Base-by-base conservation (phyloP, 202 grass and related monocot genomes). In the Panicum hallii region DNA sequence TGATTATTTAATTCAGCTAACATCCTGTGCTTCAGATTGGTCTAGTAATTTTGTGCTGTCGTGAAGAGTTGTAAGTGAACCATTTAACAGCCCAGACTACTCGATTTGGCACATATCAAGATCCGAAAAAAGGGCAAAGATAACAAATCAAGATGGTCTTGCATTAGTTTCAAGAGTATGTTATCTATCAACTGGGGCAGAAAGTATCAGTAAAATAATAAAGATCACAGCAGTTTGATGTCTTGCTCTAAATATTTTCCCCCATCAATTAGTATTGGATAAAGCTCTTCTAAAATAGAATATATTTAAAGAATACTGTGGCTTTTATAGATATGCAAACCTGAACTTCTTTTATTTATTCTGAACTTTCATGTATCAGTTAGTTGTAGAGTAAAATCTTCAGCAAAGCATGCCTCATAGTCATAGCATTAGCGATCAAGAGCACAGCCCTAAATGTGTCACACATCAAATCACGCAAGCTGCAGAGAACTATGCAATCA, bases 341-440 rank as follows among this genome's bases (percentile, higher is more conserved):
- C 49, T 41, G n/a, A 67, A 45, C 19, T 57, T 69, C 17, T 50
- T 78, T 52, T 44, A 83, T 53, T 42, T 69, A 11, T 36, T 75
- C 22, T 46, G 41, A 40, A 26, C 2, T 79, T 83, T 53, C 12
- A 15, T 83, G 43, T 61, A 67, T 38, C 62, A 69, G 42, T 79
- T 70, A 57, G 57, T 79, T 54, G 71, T 69, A 76, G 34, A 69
- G 9, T 54, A 22, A 50, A 70, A 83, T 11, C 46, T 70, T 77
- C 14, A 16, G 19, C 2, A 49, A 77, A 71, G 55, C 26, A 70
- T 79, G 63, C 71, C 63, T 70, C 38, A 47, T 83, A 83, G 14
- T 70, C 38, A 47, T 83, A 83, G 14, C 42, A 57, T 76, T 7
- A 75, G 66, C 58, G 30, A 11, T 80, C 45, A 79, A 76, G 44